Evolutionary conservation across 1,284 basidiomycete genomes (phyloP), one percentile per base, ranked within the genome.

Genomic region (Afroboletus lepidellus): DNA sequence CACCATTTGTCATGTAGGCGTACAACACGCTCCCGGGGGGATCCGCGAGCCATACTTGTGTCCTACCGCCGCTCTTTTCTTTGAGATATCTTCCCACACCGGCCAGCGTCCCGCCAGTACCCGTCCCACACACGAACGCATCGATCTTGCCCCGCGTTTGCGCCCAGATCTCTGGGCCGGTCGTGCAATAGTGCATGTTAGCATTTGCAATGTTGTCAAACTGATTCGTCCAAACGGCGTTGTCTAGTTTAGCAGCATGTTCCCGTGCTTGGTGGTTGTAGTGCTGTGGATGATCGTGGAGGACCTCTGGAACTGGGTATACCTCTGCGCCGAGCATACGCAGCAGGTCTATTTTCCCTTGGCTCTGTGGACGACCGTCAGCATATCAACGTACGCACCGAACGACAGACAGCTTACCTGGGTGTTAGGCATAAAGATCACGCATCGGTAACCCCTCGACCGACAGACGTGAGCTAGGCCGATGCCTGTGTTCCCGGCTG

Each of bases 371-470:
- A 48, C 15, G 29, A n/a, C 9, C 16, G 44, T 46, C 27, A 15
- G 16, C 37, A 45, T n/a, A n/a, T n/a, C n/a, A n/a, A n/a, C n/a
- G 6, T 30, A 27, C 16, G 25, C 27, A 29, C 24, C 21, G 5
- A 5, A 5, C 2, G 16, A 21, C 46, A 25, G 8, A 6, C 18
- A 21, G 39, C 24, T 56, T 29, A 87, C 90, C 80, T 97, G 94
- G 2, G 88, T 93, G 72, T 98, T 82, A 44, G 96, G 96, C 96
- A 99, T 98, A 81, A 94, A 99, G 67, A 99, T 99, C n/a, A 99
- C 95, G 67, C 96, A 98, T 70, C 87, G 90, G 78, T 99, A 99
- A 3, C 97, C 95, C 60, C 82, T 85, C 24, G 92, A 84, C 62
- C 96, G 79, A 74, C 96, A 98, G 49, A 98, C 92, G 66, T 95